Base-by-base conservation (phyloP, 2,329 filamentous ascomycete species). In the Aspergillus clavatus region DNA sequence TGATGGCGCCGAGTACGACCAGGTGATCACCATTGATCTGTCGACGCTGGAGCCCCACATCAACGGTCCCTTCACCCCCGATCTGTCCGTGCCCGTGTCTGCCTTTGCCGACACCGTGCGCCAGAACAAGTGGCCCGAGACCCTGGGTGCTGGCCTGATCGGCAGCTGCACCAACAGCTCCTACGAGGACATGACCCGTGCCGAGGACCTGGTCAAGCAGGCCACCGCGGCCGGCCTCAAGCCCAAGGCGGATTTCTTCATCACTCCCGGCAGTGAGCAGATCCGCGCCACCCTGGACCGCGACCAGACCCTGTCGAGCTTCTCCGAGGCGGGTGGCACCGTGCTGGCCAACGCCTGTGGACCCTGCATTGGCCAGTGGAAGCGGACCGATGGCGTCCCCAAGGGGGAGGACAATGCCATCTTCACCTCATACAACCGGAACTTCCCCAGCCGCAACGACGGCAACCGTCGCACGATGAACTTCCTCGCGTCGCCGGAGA, bases 101-200 rank as follows among this genome's bases (percentile, higher is more conserved):
- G 79, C 84, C 62, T 98, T 98, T 74, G 89, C 89, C 63, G 79
- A 87, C 47, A 83, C 86, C 2, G 88, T 96, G 18, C 78, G 86
- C 69, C 78, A 85, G 58, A 89, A 96, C 68, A 75, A 86, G 40
- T 98, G 93, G 93, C 93, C 93, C 2, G 81, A 87, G 63, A 89
- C 84, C 52, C 85, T 98, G 50, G 93, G 89, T 10, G 91, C 93
- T 21, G 90, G 90, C 41, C 79, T 98, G 43, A 98, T 98, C 63
- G 93, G 93, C 49, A 95, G 89, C 73, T 98, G 93, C 77, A 98
- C 93, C 40, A 98, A 98, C 78, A 95, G 88, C 68, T 97, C 93
- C 2, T 98, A 97, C 68, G 86, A 96, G 71, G 93, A 98, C 66
- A 98, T 98, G 93, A 94, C 90, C 27, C 85, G 91, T 50, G 88